Evolutionary conservation across 768 basidiomycete species (phyloP), one percentile per base, ranked within the genome.

Genomic region (Leucocoprinus leucothites): DNA sequence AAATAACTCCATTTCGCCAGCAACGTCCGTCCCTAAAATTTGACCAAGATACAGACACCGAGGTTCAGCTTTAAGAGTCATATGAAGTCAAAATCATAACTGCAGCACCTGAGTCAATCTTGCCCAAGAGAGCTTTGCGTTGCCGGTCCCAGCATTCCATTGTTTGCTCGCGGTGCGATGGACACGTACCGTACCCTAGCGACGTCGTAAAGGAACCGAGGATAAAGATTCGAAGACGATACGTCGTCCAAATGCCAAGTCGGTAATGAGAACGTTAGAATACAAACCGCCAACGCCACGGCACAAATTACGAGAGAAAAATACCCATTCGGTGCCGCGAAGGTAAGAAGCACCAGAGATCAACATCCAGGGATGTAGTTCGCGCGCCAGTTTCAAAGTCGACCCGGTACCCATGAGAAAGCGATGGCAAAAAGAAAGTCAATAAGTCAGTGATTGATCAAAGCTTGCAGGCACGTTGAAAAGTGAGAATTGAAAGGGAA

Each of bases 1-100:
- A 18, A 86, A 68, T n/a, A 64, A 60, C 16, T 70, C 73, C 87
- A 89, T 89, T 69, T 87, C 87, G 31, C 74, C 81, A 7, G 81
- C 81, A 24, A 89, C 74, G 59, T 89, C 85, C 4, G 84, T 86
- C 18, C 75, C 87, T 86, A 54, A 3, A 43, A 28, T 22, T n/a
- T 34, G 51, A 58, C 48, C 22, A 58, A 58, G 28, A 47, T 31
- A 26, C 18, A 48, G 22, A 28, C 1, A n/a, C 2, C 14, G 24
- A 46, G 9, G 2, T 6, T 16, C 28, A 28, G 24, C 9, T 11
- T 25, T 46, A 31, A 31, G 31, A 31, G 31, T 11, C 31, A 31
- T 31, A 46, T 9, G 25, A n/a, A 46, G 40, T 46, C 42, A 42
- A 48, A 35, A 50, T 26, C 9, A 19, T 35, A 50, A 63, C 61